Percentiles rank a stretch among this genome's conserved stretches.
These are phyloP conservation scores for Rosa rugosa DNA, from an alignment of 306 rosid species.

Conservation along the genomic window DNA sequence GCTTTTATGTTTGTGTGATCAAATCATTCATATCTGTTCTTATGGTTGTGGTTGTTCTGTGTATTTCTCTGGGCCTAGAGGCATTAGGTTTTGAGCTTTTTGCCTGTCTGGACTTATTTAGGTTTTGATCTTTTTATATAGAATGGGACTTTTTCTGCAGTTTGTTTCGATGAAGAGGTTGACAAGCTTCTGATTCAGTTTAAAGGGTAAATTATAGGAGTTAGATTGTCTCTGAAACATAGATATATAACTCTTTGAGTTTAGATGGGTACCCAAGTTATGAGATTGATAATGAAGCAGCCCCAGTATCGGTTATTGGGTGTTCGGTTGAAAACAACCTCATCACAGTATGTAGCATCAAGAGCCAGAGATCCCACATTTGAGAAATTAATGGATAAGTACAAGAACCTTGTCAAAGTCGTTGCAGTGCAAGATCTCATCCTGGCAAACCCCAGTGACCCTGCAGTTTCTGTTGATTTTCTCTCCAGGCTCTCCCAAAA, in stretches of 20 bases:
- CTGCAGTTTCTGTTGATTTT: constrained; percentile 64
- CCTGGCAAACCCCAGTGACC: constrained; percentile 67
- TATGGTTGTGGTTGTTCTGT: background rate
- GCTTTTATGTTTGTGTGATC: background rate
- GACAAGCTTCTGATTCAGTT: constrained; percentile 13
- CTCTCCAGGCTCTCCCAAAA: constrained; percentile 78
- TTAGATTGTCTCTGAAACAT: constrained; percentile 6
- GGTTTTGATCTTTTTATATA: constrained; percentile 21
- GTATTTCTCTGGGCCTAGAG: background rate
- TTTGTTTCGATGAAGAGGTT: constrained; percentile 14
- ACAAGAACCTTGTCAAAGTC: constrained; percentile 78
- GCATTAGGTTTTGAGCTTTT: constrained; percentile 5
- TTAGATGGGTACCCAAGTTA: constrained; percentile 33
- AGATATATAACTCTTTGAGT: background rate
- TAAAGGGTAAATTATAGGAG: background rate
- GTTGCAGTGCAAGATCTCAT: constrained; percentile 79
- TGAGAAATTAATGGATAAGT: constrained; percentile 87
- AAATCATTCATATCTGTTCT: background rate
- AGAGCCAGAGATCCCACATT: constrained; percentile 88
- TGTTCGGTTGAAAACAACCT: constrained; percentile 61
- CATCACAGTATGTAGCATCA: constrained; percentile 64
- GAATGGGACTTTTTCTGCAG: background rate
- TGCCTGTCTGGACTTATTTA: constrained; percentile 16
- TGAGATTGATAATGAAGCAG: constrained; percentile 37
- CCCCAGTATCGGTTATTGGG: constrained; percentile 18